These are phyloP conservation scores for Musa schizocarpa DNA, from an alignment of 176 grass and related monocot genomes.

Conservation along the genomic window DNA sequence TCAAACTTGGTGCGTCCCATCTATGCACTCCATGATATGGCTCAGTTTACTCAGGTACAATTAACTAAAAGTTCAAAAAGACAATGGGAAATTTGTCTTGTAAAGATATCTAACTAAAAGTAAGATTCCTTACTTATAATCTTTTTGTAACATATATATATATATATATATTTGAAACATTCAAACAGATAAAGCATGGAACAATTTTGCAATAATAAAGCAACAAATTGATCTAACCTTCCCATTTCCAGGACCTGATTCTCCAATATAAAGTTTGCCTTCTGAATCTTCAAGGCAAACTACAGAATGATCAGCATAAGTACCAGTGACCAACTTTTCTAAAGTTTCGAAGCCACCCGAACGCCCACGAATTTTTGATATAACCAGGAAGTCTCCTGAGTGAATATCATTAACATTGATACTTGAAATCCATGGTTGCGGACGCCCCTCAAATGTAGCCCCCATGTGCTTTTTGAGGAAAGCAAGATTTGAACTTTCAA, in stretches of 20 bases:
- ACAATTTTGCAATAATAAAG: not conserved
- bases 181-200: not conserved
- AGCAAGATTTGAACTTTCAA: constrained; percentile 69
- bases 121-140: too few relatives aligned
- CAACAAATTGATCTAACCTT: constrained; percentile 29
- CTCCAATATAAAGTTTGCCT: constrained; percentile 84
- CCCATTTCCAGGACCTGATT: constrained; percentile 90
- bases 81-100: too few relatives aligned
- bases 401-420: constrained; percentile 75
- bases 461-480: constrained; percentile 97
- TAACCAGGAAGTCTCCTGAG: constrained; percentile 77
- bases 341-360: constrained; percentile 95
- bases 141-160: not conserved
- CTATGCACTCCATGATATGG: too few relatives aligned
- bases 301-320: constrained; percentile 83
- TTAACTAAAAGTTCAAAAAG: too few relatives aligned
- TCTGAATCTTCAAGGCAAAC: constrained; percentile 78
- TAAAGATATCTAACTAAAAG: too few relatives aligned
- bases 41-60: too few relatives aligned
- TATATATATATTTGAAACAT: not conserved
- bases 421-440: constrained; percentile 76
- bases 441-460: constrained; percentile 69
- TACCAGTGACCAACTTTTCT: constrained; percentile 96
- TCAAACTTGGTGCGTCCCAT: too few relatives aligned
- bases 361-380: constrained; percentile 89